A percentile compares a stretch with the other conserved stretches of the same genome.
These are phyloP conservation scores for Pythium rishiriense DNA, from an alignment of 352 stramenopile species.

Conservation along the genomic window DNA sequence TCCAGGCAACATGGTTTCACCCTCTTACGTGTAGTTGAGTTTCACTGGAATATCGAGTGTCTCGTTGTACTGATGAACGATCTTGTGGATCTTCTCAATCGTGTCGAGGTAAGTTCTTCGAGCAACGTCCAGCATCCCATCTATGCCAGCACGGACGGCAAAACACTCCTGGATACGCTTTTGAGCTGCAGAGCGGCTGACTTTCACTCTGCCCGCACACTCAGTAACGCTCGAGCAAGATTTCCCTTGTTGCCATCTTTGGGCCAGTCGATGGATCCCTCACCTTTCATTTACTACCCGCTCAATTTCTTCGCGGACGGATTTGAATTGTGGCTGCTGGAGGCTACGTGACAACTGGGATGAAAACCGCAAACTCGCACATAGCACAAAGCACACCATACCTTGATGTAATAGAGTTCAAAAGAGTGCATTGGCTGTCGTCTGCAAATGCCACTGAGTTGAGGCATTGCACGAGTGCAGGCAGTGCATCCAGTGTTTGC, in stretches of 20 bases:
- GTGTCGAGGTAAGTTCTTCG: slow-evolving; percentile 79
- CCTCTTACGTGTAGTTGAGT: slow-evolving; percentile 74
- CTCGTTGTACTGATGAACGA: slow-evolving; percentile 77
- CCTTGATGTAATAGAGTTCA: slow-evolving; percentile 71
- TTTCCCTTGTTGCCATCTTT: not conserved
- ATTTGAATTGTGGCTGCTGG: slow-evolving; percentile 16
- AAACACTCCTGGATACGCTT: slow-evolving; percentile 88
- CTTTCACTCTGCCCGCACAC: slow-evolving; percentile 46
- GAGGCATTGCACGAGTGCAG: slow-evolving; percentile 55
- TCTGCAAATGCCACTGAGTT: slow-evolving; percentile 20
- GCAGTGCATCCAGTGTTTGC: slow-evolving; percentile 70
- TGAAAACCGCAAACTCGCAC: not conserved
- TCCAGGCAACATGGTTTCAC: slow-evolving; percentile 2
- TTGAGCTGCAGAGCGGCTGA: slow-evolving; percentile 64
- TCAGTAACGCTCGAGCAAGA: not conserved
- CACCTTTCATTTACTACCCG: slow-evolving; percentile 78
- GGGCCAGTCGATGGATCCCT: too few relatives aligned
- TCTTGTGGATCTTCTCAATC: slow-evolving; percentile 81
- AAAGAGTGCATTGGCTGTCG: slow-evolving; percentile 39
- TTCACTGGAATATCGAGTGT: slow-evolving; percentile 61
- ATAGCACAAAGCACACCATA: slow-evolving; percentile 24
- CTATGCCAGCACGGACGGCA: slow-evolving; percentile 74
- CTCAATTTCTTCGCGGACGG: slow-evolving; percentile 46
- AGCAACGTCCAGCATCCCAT: slow-evolving; percentile 86
- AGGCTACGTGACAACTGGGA: too few relatives aligned